Evolutionary conservation across 2,329 filamentous ascomycete genomes (phyloP), one percentile per base, ranked within the genome.

Genomic region (Ascomycota sp.): DNA sequence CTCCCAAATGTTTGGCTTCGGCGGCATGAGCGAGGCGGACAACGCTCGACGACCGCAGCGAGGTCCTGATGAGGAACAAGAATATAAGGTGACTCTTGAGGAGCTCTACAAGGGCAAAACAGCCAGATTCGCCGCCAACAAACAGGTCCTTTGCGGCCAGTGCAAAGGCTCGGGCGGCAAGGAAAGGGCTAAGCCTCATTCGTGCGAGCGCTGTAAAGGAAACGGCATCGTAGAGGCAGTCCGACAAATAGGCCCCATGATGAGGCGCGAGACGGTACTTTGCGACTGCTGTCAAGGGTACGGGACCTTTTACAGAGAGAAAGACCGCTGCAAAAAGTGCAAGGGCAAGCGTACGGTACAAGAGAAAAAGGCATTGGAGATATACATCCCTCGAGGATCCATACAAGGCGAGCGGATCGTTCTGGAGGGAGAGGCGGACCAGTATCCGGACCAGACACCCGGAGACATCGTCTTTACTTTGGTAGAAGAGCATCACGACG

Each of bases 101-200:
- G 89, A 98, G 53, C 64, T 98, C 21, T 98, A 95, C 66, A 94
- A 92, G 58, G 89, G 89, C 44, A 94, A 95, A 64, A 94, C 89
- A 1, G 89, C 92, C 47, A 89, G 91, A 57, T 94, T 98, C 51
- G 75, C 82, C 7, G 89, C 80, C 46, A 91, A 85, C 45, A 95
- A 95, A 61, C 86, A 93, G 47, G 69, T 94, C 36, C 63, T 93
- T 36, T 98, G 89, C 56, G 65, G 65, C 34, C 66, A 73, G 43
- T 98, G 89, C 61, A 86, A 85, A 49, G 89, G 89, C 27, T 71
- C 65, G 28, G 89, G 89, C 25, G 89, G 80, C 38, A 94, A 91
- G 55, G 80, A 92, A 36, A 91, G 85, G 56, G 78, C 82, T 31
- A 92, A 89, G 59, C 61, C 78, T 29, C 70, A 79, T 41, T 63